These are phyloP conservation scores for Ceratocystis harringtonii DNA, from an alignment of 2,329 filamentous ascomycete species.

Conservation along the genomic window DNA sequence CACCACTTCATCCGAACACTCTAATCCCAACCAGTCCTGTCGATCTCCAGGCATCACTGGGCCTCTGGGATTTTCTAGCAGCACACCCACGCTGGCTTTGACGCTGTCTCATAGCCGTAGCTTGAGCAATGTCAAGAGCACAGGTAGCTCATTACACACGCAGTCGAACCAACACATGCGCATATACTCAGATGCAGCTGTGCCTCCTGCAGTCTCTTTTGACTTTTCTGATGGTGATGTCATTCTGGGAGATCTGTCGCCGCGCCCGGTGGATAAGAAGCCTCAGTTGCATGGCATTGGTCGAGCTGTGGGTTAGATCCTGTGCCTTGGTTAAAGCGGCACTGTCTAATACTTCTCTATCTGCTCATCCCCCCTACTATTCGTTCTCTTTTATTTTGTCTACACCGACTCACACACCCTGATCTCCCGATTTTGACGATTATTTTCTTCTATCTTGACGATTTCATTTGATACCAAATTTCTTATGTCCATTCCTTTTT, in stretches of 20 bases:
- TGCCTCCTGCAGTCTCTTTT: constrained; percentile 27
- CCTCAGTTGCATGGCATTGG: constrained; percentile 34
- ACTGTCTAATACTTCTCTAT: constrained; percentile 6
- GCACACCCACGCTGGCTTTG: neutral
- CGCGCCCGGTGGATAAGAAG: constrained; percentile 28
- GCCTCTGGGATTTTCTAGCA: neutral
- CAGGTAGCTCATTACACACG: neutral
- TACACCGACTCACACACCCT: neutral
- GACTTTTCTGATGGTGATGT: constrained; percentile 33
- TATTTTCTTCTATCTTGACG: neutral
- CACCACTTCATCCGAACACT: neutral
- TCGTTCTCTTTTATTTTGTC: neutral
- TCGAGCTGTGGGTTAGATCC: constrained; percentile 36
- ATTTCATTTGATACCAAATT: constrained; percentile 8
- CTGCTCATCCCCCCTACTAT: neutral
- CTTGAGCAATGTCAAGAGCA: constrained; percentile 12
- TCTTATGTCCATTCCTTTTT: neutral
- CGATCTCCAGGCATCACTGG: neutral
- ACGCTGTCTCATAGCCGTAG: constrained; percentile 10
- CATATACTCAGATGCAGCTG: constrained; percentile 31
- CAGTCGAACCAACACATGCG: constrained; percentile 24
- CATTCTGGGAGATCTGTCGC: constrained; percentile 32
- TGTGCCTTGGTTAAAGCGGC: too few species aligned
- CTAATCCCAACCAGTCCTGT: neutral
- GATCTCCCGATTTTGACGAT: neutral